phyloP scores from a whole-genome alignment of 768 basidiomycete species.

The Leucogyrophana mollusca region DNA sequence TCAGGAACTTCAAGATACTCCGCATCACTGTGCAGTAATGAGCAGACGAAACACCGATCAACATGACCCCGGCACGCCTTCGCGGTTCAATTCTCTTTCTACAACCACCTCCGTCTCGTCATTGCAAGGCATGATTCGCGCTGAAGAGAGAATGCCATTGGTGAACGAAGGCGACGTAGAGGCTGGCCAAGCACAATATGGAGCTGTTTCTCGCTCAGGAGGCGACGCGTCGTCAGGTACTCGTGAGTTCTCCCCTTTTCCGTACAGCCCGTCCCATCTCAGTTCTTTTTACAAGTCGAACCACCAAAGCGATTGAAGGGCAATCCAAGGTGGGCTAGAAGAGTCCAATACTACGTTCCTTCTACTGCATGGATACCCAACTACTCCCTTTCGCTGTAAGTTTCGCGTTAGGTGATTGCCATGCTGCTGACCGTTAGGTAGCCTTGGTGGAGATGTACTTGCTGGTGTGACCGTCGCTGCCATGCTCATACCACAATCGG shows the following conservation, averaged over 20 bases:
- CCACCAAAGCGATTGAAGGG: slow-evolving; percentile 15
- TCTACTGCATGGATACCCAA: slow-evolving; percentile 77
- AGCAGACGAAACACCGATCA: no score
- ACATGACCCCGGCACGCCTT: slow-evolving; percentile 8
- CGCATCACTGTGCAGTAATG: no score
- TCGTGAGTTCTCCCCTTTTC: slow-evolving; percentile 12
- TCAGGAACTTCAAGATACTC: not conserved
- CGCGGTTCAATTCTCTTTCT: slow-evolving; percentile 17
- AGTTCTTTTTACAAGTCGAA: not conserved
- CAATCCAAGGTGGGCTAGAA: slow-evolving; percentile 40
- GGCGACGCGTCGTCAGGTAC: slow-evolving; percentile 16
- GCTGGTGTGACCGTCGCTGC: slow-evolving; percentile 85
- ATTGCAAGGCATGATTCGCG: slow-evolving; percentile 19
- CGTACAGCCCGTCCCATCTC: not conserved
- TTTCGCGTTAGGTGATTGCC: slow-evolving; percentile 6
- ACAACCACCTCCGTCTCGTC: slow-evolving; percentile 26
- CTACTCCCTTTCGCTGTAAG: slow-evolving; percentile 69
- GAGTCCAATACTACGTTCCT: slow-evolving; percentile 74
- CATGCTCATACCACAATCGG: slow-evolving; percentile 83
- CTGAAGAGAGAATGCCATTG: slow-evolving; percentile 20
- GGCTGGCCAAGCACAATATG: slow-evolving; percentile 20
- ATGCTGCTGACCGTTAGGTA: slow-evolving; percentile 19
- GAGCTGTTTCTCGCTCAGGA: slow-evolving; percentile 9
- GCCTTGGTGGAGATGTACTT: slow-evolving; percentile 69
- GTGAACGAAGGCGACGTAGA: slow-evolving; percentile 25